Conservation (phyloP, 2,329 filamentous ascomycete species). For the Cadophora sp. region DNA sequence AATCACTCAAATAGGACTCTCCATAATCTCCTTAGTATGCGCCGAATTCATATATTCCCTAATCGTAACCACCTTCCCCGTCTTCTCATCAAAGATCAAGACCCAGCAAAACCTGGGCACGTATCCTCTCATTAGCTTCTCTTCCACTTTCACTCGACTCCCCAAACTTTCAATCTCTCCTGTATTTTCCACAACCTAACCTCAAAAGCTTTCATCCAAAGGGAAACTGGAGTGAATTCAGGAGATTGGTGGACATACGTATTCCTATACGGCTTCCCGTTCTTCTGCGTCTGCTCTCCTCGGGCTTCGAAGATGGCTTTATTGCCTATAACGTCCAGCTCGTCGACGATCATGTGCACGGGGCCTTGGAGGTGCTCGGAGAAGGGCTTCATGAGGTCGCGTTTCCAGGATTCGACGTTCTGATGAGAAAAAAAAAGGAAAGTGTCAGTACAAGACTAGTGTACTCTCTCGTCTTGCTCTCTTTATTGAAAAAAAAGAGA, state of each 20-base stretch:
- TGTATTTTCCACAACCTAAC: no score
- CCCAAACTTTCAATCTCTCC: neutral
- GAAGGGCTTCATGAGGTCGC: neutral
- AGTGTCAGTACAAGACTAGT: no score
- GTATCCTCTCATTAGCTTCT: neutral
- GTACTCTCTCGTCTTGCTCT: no score
- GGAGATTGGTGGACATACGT: conserved; percentile 11
- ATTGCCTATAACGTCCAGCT: conserved; percentile 21
- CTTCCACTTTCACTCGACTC: conserved; percentile 1
- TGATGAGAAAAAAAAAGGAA: neutral
- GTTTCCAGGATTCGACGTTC: neutral
- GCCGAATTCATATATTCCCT: conserved; percentile 26
- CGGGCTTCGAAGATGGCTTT: conserved; percentile 23
- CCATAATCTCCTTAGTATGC: conserved; percentile 21
- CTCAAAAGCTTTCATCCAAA: neutral
- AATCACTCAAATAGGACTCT: neutral
- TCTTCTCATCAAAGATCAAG: conserved; percentile 20
- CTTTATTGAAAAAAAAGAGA: no score
- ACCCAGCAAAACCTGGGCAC: neutral
- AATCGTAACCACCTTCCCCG: conserved; percentile 24
- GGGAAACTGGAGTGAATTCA: neutral
- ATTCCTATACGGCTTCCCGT: conserved; percentile 26
- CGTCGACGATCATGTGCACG: conserved; percentile 16
- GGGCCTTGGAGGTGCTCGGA: neutral
- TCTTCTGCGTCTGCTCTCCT: conserved; percentile 22